Conservation (phyloP, 257 asterid genomes). For the Coffea eugenioides region DNA sequence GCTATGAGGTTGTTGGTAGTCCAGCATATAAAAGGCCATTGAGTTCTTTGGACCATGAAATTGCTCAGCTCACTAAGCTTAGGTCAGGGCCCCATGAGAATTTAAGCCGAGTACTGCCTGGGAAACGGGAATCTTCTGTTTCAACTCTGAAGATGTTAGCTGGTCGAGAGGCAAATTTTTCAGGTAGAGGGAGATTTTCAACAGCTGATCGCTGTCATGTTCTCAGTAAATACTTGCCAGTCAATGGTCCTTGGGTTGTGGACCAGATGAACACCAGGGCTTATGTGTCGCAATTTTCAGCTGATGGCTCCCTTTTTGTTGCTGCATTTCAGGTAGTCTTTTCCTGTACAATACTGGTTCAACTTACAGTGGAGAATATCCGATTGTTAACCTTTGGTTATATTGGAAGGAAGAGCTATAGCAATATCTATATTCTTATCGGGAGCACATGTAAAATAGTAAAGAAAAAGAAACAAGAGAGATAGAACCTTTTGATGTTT, state of each 20-base stretch:
- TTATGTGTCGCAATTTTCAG: conserved; percentile 83
- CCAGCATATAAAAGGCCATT: conserved; percentile 19
- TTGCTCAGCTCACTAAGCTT: conserved; percentile 74
- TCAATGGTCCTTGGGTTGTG: conserved; percentile 61
- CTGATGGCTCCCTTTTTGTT: conserved; percentile 76
- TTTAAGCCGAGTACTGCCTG: conserved; percentile 39
- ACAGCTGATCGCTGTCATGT: conserved; percentile 70
- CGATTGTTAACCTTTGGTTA: background rate
- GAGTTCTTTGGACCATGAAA: conserved; percentile 44
- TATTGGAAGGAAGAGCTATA: background rate
- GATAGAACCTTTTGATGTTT: background rate
- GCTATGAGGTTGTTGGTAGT: conserved; percentile 25
- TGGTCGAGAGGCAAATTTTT: conserved; percentile 71
- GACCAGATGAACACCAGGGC: conserved; percentile 82
- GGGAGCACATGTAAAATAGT: background rate
- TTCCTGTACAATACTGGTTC: background rate
- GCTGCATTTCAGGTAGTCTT: conserved; percentile 88
- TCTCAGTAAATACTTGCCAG: conserved; percentile 70
- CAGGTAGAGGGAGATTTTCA: conserved; percentile 67
- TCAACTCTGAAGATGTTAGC: conserved; percentile 69
- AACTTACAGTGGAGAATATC: background rate
- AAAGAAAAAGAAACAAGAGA: background rate
- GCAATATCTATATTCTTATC: background rate
- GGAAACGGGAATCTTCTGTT: conserved; percentile 48
- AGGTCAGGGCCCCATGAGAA: conserved; percentile 60